Base-by-base conservation (phyloP, 192 early-diverging fungal species). In the Backusella australiensis region DNA sequence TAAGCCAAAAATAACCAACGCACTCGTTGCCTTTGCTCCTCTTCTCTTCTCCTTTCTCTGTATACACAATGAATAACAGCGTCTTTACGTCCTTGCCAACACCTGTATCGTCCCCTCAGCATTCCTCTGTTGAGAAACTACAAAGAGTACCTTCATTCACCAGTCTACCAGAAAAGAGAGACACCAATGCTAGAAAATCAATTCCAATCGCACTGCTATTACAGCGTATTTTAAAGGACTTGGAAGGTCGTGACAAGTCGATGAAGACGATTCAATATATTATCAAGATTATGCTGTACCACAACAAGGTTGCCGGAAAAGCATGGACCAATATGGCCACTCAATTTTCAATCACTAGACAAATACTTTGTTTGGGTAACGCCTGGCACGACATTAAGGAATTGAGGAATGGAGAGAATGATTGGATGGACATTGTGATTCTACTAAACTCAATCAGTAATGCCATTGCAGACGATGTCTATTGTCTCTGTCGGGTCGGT, bases 231-330 rank as follows among this genome's bases (percentile, higher is more conserved):
- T 85, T 94, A n/a, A 83, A 88, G 34, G 76, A 91, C 29, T 87
- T 91, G 65, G 95, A 96, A 74, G 95, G 95, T 36, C 87, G 95
- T n/a, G 95, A 96, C 85, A 96, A 96, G 79, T 84, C 89, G 17
- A 83, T 96, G 69, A 96, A 96, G 74, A 77, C 89, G 29, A 75
- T 92, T 35, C 94, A 96, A 77, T 96, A 96, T 80, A 78, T 86
- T 34, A 78, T 87, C 73, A 96, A 96, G 71, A 76, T 93, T n/a
- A 78, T 92, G 29, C 79, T 95, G 34, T 89, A 86, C 78, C 44
- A 81, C n/a, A 53, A 75, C 0, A 71, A 85, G 42, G 21, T 82
- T 23, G 34, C 39, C 15, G 67, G 72, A 19, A 81, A 85, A 74
- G 36, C 63, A 36, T 67, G 86, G 65, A 73, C 82, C 26, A 78